These are phyloP conservation scores for Dothistroma septosporum DNA, from an alignment of 2,329 filamentous ascomycete species.

Conservation along the genomic window DNA sequence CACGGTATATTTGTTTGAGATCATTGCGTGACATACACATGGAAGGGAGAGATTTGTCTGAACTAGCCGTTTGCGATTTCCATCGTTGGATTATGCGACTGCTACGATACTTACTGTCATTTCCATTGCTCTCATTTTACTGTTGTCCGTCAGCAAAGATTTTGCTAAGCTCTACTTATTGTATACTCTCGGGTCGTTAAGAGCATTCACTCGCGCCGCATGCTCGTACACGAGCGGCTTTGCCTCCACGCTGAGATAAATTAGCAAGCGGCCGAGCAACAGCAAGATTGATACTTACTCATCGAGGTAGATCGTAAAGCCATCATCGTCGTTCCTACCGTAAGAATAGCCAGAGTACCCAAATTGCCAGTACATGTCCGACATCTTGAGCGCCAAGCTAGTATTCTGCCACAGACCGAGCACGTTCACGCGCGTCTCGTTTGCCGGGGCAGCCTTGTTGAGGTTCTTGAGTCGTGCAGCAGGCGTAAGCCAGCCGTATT, in stretches of 20 bases:
- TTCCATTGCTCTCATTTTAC: neutral
- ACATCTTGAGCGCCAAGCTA: constrained; percentile 45
- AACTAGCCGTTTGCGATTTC: no score
- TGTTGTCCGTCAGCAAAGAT: neutral
- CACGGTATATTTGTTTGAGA: no score
- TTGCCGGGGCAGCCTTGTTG: constrained; percentile 36
- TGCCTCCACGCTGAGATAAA: neutral
- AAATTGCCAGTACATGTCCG: constrained; percentile 56
- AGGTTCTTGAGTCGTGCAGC: constrained; percentile 47
- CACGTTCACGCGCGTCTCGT: constrained; percentile 45
- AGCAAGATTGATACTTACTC: constrained; percentile 10
- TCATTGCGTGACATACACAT: no score
- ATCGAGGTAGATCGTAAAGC: constrained; percentile 55
- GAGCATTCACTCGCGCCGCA: neutral
- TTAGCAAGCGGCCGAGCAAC: neutral
- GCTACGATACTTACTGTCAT: no score
- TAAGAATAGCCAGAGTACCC: constrained; percentile 51
- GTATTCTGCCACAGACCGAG: constrained; percentile 51
- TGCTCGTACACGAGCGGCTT: neutral
- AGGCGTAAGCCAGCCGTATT: constrained; percentile 53
- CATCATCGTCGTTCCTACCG: constrained; percentile 53
- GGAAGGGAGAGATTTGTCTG: no score
- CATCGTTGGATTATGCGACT: no score
- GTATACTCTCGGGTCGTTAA: neutral
- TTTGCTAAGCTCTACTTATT: neutral